Evolutionary conservation across 2,329 filamentous ascomycete genomes (phyloP).

Genomic region (Arthrobotrys megalospora): DNA sequence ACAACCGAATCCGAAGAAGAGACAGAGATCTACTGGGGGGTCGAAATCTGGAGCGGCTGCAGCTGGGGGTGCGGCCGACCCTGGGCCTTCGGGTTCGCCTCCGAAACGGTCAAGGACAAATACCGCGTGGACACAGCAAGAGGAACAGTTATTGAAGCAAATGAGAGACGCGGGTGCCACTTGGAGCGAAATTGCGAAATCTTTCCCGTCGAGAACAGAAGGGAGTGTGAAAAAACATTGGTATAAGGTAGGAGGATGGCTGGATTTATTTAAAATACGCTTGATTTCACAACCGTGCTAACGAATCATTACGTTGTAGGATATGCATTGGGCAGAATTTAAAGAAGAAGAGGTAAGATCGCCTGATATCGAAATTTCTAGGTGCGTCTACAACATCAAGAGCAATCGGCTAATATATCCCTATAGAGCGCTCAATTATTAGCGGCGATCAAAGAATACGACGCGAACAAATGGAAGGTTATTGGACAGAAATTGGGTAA

Average conservation of each 20-base stretch:
- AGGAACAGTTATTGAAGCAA: slow-evolving; percentile 91
- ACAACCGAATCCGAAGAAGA: slow-evolving; percentile 59
- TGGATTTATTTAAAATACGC: not conserved
- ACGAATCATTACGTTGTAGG: slow-evolving; percentile 71
- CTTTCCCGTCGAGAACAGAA: slow-evolving; percentile 92
- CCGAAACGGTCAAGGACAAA: slow-evolving; percentile 97
- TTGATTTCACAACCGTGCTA: slow-evolving; percentile 53
- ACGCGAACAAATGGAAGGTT: slow-evolving; percentile 98
- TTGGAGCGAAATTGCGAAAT: slow-evolving; percentile 99
- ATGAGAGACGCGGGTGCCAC: slow-evolving; percentile 94
- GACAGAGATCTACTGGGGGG: slow-evolving; percentile 44
- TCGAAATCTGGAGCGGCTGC: slow-evolving; percentile 52
- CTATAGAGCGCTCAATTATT: slow-evolving; percentile 81
- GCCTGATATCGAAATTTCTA: slow-evolving; percentile 42
- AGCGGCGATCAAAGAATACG: slow-evolving; percentile 97
- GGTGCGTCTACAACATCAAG: slow-evolving; percentile 62
- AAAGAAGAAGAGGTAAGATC: slow-evolving; percentile 90
- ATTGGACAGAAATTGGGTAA: slow-evolving; percentile 98
- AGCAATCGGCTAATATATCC: slow-evolving; percentile 62
- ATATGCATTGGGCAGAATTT: slow-evolving; percentile 99
- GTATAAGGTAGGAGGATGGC: slow-evolving; percentile 82
- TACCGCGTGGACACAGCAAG: slow-evolving; percentile 95
- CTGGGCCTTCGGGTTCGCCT: slow-evolving; percentile 59
- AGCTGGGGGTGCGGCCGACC: slow-evolving; percentile 44
- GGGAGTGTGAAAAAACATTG: slow-evolving; percentile 99